These are phyloP conservation scores for Teunomyces aglyptinius DNA, from an alignment of 805 yeast species.

Conservation along the genomic window DNA sequence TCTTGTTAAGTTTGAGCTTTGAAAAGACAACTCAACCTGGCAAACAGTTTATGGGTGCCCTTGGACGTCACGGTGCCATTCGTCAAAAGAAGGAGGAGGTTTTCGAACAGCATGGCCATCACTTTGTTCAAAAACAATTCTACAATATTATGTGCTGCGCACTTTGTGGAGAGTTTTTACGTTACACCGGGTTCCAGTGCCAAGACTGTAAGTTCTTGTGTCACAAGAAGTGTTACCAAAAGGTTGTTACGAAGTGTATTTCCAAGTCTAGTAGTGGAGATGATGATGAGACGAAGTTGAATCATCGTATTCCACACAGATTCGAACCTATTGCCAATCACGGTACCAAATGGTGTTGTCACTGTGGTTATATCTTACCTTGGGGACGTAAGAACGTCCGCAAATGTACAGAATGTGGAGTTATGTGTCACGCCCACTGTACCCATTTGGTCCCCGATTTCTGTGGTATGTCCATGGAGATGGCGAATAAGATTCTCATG, in stretches of 20 bases:
- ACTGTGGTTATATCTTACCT: conserved; percentile 95
- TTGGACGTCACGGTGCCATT: conserved; percentile 94
- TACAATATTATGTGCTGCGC: conserved; percentile 98
- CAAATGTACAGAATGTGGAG: conserved; percentile 90
- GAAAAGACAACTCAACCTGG: conserved; percentile 53
- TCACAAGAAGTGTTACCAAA: conserved; percentile 77
- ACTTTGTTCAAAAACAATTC: conserved; percentile 91
- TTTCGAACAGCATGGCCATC: conserved; percentile 95
- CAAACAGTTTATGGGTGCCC: conserved; percentile 42
- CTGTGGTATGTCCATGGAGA: conserved; percentile 98
- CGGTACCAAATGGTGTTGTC: conserved; percentile 99
- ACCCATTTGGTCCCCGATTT: conserved; percentile 95
- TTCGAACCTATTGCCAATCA: conserved; percentile 89
- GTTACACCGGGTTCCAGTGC: conserved; percentile 84
- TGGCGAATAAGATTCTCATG: conserved; percentile 83
- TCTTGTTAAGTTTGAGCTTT: conserved; percentile 73
- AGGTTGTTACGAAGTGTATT: conserved; percentile 80
- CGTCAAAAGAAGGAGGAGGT: conserved; percentile 89
- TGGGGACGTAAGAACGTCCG: conserved; percentile 92
- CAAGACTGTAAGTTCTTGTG: conserved; percentile 80
- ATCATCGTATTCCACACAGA: conserved; percentile 96
- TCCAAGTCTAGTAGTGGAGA: conserved; percentile 69
- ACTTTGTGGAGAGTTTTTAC: conserved; percentile 90
- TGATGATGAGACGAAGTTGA: conserved; percentile 78
- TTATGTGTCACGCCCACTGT: conserved; percentile 91